Percentiles rank a stretch among this genome's conserved stretches.
Evolutionary conservation across 768 basidiomycete genomes (phyloP).

Genomic region (Trametopsis cervina): DNA sequence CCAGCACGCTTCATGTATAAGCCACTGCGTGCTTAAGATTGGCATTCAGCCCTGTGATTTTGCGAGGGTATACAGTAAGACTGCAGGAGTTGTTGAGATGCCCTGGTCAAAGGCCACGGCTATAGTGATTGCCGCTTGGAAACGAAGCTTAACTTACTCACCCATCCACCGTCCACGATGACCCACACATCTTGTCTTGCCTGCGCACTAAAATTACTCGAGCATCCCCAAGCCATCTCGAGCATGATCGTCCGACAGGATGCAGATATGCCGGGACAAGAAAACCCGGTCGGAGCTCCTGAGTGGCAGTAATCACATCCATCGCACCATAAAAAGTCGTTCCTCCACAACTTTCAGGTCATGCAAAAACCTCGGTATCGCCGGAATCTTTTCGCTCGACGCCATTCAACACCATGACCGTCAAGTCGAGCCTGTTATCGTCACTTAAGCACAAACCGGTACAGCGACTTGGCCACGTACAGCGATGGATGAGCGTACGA

Average conservation of each 20-base stretch:
- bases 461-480: not conserved
- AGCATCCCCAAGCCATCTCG: not conserved
- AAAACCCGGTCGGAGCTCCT: slow-evolving; percentile 10
- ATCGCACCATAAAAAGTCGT: not conserved
- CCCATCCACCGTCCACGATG: not conserved
- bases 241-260: too few species aligned
- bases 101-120: too few species aligned
- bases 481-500: slow-evolving; percentile 41
- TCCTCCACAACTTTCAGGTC: not conserved
- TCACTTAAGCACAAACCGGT: not conserved
- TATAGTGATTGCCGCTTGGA: not conserved
- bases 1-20: too few species aligned
- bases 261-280: not conserved
- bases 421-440: not conserved
- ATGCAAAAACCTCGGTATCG: not conserved
- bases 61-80: too few species aligned
- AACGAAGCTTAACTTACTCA: not conserved
- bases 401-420: slow-evolving; percentile 1
- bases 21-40: too few species aligned
- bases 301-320: slow-evolving; percentile 10
- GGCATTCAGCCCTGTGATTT: too few species aligned
- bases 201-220: not conserved
- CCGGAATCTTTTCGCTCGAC: not conserved
- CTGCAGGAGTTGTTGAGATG: too few species aligned
- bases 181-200: not conserved